A percentile compares a stretch with the other conserved stretches of the same genome.
phyloP scores from a whole-genome alignment of 768 basidiomycete genomes.

The Naematelia aurantialba region DNA sequence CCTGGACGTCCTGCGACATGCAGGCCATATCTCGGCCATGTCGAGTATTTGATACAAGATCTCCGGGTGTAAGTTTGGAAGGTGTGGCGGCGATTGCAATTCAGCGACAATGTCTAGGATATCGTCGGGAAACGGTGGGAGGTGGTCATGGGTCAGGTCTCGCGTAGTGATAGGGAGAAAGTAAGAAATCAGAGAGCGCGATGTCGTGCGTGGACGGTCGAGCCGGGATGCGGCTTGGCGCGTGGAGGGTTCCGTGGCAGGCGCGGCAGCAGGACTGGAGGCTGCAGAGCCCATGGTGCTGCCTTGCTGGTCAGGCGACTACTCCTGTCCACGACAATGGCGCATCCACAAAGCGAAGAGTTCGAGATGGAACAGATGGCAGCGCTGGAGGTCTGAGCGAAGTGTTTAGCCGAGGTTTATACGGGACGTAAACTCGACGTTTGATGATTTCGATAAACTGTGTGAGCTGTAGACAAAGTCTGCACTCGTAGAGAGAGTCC shows the following conservation, averaged over 20 bases:
- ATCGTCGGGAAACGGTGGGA: conserved; percentile 8
- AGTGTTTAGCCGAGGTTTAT: background rate
- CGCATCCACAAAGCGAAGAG: background rate
- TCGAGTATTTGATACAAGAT: conserved; percentile 28
- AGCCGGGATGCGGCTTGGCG: conserved; percentile 9
- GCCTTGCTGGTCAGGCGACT: too few relatives aligned
- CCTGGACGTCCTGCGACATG: conserved; percentile 9
- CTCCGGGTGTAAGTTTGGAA: conserved; percentile 22
- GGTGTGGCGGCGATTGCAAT: conserved; percentile 5
- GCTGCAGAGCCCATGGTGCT: background rate
- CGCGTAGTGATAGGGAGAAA: conserved; percentile 19
- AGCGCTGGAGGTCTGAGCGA: background rate
- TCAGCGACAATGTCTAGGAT: conserved; percentile 11
- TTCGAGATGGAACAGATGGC: background rate
- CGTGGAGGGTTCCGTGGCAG: background rate
- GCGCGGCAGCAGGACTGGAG: background rate
- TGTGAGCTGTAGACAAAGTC: too few relatives aligned
- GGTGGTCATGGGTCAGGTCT: conserved; percentile 23
- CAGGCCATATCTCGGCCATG: conserved; percentile 24
- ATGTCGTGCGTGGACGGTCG: background rate
- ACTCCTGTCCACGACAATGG: too few relatives aligned
- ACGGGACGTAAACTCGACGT: background rate
- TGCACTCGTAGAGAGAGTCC: background rate
- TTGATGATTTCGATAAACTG: too few relatives aligned
- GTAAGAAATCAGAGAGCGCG: conserved; percentile 20